Base-by-base conservation (phyloP, 2,329 filamentous ascomycete genomes). In the Microcyclosporella mali region DNA sequence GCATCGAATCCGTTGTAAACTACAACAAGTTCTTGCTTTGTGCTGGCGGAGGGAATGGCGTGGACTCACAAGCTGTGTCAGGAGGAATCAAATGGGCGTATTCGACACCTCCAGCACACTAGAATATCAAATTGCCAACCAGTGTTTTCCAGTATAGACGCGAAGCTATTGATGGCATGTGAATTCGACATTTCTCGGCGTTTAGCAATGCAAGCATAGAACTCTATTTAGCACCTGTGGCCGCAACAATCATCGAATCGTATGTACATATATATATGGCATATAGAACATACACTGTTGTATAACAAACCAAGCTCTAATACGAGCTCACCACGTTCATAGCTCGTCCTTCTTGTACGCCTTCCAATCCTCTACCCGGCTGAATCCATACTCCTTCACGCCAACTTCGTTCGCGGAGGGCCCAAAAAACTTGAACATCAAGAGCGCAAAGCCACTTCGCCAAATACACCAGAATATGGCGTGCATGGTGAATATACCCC, bases 381-480 rank as follows among this genome's bases (percentile, higher is more conserved):
- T 38, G 15, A 62, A 58, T 8, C 53, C 58, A 51, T 51, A 59
- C 16, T 62, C 59, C 30, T 56, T 45, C 4, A 62, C 43, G 4
- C 33, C 37, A n/a, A 59, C 52, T 3, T 34, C 46, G 36, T 55
- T 51, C 12, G 52, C 56, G 31, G 47, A 45, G 11, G 55, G 53
- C 2, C 58, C 57, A 14, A 42, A 32, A 15, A 52, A 35, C 11
- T 33, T 48, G 27, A 47, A 47, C 6, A 59, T 6, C 33, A 57
- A 21, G 29, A 30, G 43, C 7, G 38, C 40, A 16, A 55, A 15
- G 12, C 51, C 47, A 8, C 45, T 48, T 37, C 44, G 47, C 12
- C 19, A 28, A 27, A 46, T 28, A 15, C 49, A 45, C 27, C 42
- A 37, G 15, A 51, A 25, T 9, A 56, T 35, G 3, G 33, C 37